Evolutionary conservation across 1,284 basidiomycete genomes (phyloP).

Genomic region (Naganishia sp.): DNA sequence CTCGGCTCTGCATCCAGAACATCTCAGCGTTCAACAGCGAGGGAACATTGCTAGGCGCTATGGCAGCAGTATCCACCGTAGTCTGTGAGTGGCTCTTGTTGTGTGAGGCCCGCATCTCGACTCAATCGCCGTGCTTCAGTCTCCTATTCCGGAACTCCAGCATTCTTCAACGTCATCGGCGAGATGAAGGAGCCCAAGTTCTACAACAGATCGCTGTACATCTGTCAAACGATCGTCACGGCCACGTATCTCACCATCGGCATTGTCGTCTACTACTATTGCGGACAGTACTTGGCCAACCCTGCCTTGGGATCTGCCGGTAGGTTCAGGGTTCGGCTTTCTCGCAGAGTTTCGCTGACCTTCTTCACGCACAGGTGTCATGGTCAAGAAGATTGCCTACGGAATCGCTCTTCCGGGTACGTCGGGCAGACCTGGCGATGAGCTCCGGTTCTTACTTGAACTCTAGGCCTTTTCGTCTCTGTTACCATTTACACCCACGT

Average conservation of each 20-base stretch:
- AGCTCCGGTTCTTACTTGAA: constrained; percentile 2
- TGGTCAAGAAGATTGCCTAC: constrained; percentile 53
- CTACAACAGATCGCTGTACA: constrained; percentile 41
- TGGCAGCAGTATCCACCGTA: constrained; percentile 44
- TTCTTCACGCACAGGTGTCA: constrained; percentile 46
- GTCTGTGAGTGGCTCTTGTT: constrained; percentile 30
- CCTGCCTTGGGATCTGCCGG: constrained; percentile 48
- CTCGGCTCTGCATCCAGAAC: constrained; percentile 5
- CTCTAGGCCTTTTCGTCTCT: constrained; percentile 36
- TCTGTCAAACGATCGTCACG: constrained; percentile 28
- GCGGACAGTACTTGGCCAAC: constrained; percentile 49
- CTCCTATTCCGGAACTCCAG: constrained; percentile 34
- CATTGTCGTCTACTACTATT: constrained; percentile 39
- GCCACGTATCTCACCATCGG: constrained; percentile 34
- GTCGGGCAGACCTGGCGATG: constrained; percentile 14
- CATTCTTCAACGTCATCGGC: constrained; percentile 32
- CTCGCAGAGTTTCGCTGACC: not conserved
- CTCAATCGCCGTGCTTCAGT: constrained; percentile 11
- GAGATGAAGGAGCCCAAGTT: constrained; percentile 44
- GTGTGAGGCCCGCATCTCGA: not conserved
- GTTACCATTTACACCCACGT: constrained; percentile 36
- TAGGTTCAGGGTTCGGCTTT: constrained; percentile 17
- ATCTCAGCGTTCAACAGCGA: constrained; percentile 39
- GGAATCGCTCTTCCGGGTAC: constrained; percentile 51
- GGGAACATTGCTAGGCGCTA: constrained; percentile 41